Evolutionary conservation across 257 asterid genomes (phyloP), one percentile per base, ranked within the genome.

Genomic region (Salvia miltiorrhiza): DNA sequence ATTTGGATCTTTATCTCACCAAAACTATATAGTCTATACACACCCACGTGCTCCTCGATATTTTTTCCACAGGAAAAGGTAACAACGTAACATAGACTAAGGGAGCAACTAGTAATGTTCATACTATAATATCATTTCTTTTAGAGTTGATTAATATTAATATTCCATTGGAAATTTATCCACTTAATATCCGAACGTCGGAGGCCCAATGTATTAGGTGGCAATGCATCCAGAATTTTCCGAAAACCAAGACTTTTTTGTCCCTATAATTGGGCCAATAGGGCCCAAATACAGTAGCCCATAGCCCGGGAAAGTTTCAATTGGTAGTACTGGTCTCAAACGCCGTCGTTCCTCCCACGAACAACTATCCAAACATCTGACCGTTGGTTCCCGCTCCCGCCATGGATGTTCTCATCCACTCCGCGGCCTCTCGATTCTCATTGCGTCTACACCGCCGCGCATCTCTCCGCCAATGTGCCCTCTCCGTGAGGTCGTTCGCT

Each of bases 371-470:
- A 30, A 30, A 30, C 33, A 30, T 30, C 33, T 30, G 3, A 30
- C 33, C 73, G 72, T 62, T 61, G 55, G 13, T 76, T 77, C 83
- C 79, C 77, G 82, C 86, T 54, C 55, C 64, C 70, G 70, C 57
- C 86, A 91, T 89, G 97, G 88, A 84, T 83, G 81, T 80, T 58
- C 81, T 89, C 76, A 78, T 75, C 63, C 77, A 76, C 84, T 72
- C 88, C 56, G 73, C 87, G 45, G 75, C 80, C 77, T 74, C 84
- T 66, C 82, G 84, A 56, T 72, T 85, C 59, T 73, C 77, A 40
- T 17, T 73, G 35, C 32, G 82, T 76, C 76, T 60, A 8, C 69
- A 68, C 77, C 81, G 58, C 33, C 79, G 78, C 60, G 55, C 82
- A 17, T 70, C 85, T 72, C 70, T 50, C 73, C 81, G 83, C 30